Evolutionary conservation across 805 yeast genomes (phyloP).

Genomic region (Pichia gijzeniarum): DNA sequence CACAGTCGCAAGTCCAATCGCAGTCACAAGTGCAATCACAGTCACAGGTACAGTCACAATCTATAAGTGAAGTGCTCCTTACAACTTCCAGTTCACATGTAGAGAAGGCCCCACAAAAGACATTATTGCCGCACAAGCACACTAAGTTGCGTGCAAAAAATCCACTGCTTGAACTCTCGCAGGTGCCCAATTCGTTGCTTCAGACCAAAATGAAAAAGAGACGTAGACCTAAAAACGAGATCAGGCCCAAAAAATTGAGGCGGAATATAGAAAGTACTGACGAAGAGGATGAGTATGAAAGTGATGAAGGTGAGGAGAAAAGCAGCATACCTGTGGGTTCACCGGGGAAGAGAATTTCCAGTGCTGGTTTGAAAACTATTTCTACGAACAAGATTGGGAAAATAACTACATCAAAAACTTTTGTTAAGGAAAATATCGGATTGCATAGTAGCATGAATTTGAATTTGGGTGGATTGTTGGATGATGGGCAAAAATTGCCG

Average conservation of each 20-base stretch:
- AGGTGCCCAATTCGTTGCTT: no score
- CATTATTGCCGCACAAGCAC: background rate
- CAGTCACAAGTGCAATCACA: constrained; percentile 6
- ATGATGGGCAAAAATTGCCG: background rate
- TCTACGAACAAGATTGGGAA: constrained; percentile 3
- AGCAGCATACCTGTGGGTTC: background rate
- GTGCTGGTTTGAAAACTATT: background rate
- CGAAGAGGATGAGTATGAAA: background rate
- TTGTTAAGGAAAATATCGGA: background rate
- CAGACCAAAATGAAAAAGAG: background rate
- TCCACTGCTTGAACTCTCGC: background rate
- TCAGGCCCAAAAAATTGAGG: background rate
- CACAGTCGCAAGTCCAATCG: no score
- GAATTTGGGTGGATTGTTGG: constrained; percentile 4
- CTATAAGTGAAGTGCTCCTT: background rate
- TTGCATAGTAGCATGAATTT: background rate
- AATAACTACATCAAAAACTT: background rate
- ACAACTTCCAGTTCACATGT: background rate
- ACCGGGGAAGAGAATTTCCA: background rate
- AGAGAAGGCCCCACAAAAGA: background rate
- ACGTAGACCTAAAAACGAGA: background rate
- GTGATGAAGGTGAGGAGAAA: background rate
- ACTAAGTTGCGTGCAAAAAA: background rate
- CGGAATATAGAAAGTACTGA: background rate
- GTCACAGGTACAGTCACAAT: constrained; percentile 3